phyloP scores from a whole-genome alignment of 2,329 filamentous ascomycete species.

The Aspergillus fumigatiaffinis region DNA sequence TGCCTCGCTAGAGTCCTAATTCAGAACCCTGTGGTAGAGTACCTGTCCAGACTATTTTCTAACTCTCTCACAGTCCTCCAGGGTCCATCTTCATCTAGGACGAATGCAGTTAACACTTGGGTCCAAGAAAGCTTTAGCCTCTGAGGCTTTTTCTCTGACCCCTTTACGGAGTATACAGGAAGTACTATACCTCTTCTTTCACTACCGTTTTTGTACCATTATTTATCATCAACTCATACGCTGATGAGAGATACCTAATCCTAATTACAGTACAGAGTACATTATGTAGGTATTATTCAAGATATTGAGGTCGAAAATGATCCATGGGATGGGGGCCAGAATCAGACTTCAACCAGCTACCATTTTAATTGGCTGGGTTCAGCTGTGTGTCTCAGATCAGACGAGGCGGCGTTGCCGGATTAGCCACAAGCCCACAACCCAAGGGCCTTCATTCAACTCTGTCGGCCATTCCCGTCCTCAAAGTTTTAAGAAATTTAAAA shows the following conservation, averaged over 20 bases:
- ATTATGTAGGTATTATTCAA: neutral
- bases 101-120: neutral
- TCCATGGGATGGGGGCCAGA: slow-evolving; percentile 2
- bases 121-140: neutral
- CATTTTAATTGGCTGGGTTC: slow-evolving; percentile 1
- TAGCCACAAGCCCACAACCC: slow-evolving; percentile 6
- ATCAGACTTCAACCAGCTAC: neutral
- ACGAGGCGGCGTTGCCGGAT: slow-evolving; percentile 6
- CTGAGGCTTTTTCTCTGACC: neutral
- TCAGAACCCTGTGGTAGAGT: neutral
- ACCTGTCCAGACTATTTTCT: neutral
- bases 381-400: slow-evolving; percentile 8
- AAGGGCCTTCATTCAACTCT: neutral
- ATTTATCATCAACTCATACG: neutral
- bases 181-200: neutral
- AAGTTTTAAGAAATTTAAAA: neutral
- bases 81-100: neutral
- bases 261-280: neutral
- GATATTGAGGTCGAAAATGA: neutral
- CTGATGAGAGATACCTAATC: neutral
- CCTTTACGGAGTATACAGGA: neutral
- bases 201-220: neutral
- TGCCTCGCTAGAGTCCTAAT: neutral
- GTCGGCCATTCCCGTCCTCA: slow-evolving; percentile 3
- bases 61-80: neutral